Base-by-base conservation (phyloP, 2,329 filamentous ascomycete genomes). In the Diplodia scrobiculata region DNA sequence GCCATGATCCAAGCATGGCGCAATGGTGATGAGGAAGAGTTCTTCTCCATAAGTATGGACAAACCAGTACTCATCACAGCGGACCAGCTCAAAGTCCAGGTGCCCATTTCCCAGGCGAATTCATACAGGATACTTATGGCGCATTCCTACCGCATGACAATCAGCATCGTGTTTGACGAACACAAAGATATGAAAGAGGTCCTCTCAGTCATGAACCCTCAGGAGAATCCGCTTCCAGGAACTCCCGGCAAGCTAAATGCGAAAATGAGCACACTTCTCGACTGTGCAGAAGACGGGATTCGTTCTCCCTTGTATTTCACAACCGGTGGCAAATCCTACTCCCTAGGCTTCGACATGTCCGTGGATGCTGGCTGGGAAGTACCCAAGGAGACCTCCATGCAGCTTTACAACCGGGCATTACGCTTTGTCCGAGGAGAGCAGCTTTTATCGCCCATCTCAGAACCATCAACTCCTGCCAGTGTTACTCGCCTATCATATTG, bases 241-340 rank as follows among this genome's bases (percentile, higher is more conserved):
- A 51, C 27, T 2, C 17, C 9, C 14, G 60, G 38, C 60, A 52
- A 41, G 25, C 5, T 63, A 17, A 14, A 38, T 14, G 48, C 72
- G 9, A 70, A 65, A 7, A 79, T 74, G 72, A 58, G 63, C 2
- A 70, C 74, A 25, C 70, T 80, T 4, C 72, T 77, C 4, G 60
- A 71, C 4, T 69, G 67, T 66, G 73, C 66, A 48, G 63, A 32
- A 5, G 34, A 36, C 4, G 27, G 38, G 1, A 6, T 21, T 14
- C 6, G 25, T 5, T n/a, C 21, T 29, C 41, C 58, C 3, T 19
- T 62, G 41, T 1, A 19, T 4, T 47, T 62, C 25, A 36, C 45
- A 11, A 3, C 21, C 2, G 58, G 27, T 47, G 45, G 58, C 41
- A 34, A 50, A 11, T 9, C 69, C 68, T 2, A 69, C 68, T 34